Percentiles rank a stretch among this genome's conserved stretches.
Conservation (phyloP, 495 filamentous ascomycete genomes). For the Aspergillus indologenus region DNA sequence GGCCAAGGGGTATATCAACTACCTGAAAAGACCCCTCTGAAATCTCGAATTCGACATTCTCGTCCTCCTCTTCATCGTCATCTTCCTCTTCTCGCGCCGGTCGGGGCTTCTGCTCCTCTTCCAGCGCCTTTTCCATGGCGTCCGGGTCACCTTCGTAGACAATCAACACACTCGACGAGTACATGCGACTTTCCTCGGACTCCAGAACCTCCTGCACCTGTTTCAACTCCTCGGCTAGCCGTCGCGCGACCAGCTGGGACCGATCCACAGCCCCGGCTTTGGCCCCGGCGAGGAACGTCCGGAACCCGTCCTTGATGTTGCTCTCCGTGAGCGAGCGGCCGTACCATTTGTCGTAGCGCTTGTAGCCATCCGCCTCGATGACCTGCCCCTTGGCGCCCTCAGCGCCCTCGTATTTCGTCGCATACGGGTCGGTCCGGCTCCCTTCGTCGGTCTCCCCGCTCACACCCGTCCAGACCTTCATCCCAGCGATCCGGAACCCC, state of each 20-base stretch:
- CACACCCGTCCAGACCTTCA: constrained; percentile 81
- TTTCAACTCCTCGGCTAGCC: constrained; percentile 65
- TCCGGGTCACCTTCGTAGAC: constrained; percentile 86
- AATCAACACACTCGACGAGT: constrained; percentile 82
- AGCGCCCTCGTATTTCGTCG: constrained; percentile 37
- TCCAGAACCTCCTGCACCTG: constrained; percentile 64
- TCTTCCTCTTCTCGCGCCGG: constrained; percentile 35
- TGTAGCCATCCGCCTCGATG: constrained; percentile 56
- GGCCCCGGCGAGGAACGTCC: constrained; percentile 67
- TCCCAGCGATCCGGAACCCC: constrained; percentile 87
- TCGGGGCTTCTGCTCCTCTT: constrained; percentile 50
- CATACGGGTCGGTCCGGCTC: constrained; percentile 39
- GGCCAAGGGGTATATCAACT: constrained; percentile 29
- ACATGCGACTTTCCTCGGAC: constrained; percentile 86
- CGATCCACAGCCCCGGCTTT: constrained; percentile 51
- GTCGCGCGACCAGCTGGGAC: constrained; percentile 54
- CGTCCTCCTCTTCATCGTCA: constrained; percentile 48
- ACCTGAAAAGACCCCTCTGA: constrained; percentile 35
- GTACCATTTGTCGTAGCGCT: constrained; percentile 83
- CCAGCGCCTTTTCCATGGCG: constrained; percentile 63
- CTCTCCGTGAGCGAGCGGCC: constrained; percentile 68
- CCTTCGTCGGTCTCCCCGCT: constrained; percentile 43
- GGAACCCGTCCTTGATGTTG: constrained; percentile 73
- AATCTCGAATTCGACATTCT: constrained; percentile 51
- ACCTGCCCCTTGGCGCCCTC: constrained; percentile 37